Conservation (phyloP, 805 yeast genomes). For the Saccharomycodes ludwigii region DNA sequence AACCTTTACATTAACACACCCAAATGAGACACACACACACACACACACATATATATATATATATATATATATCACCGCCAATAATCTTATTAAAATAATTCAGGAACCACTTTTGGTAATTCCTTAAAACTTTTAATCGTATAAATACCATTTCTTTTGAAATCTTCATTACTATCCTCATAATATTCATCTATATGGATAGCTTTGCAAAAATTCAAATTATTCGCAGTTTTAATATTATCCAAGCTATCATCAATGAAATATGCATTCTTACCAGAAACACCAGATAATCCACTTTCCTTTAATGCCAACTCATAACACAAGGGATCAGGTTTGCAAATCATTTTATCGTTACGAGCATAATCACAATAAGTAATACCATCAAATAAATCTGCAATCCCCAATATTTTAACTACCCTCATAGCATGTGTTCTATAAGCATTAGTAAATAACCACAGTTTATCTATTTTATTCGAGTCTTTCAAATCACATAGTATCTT, state of each 20-base stretch:
- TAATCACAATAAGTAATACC: constrained; percentile 93
- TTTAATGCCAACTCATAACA: constrained; percentile 54
- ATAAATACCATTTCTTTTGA: constrained; percentile 31
- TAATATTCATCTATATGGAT: constrained; percentile 67
- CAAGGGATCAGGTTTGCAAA: constrained; percentile 80
- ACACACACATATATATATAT: constrained; percentile 2
- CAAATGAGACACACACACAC: too few relatives aligned
- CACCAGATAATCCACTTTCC: constrained; percentile 41
- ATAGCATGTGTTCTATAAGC: constrained; percentile 87
- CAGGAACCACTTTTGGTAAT: constrained; percentile 37
- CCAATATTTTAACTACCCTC: constrained; percentile 66
- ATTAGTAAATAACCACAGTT: constrained; percentile 87
- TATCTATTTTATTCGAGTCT: constrained; percentile 39
- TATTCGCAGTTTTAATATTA: constrained; percentile 63
- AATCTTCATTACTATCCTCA: constrained; percentile 27
- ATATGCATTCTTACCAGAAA: constrained; percentile 39
- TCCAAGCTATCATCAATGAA: constrained; percentile 82
- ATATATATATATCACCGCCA: too few relatives aligned
- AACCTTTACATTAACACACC: too few relatives aligned
- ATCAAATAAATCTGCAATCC: constrained; percentile 86
- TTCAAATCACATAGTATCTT: constrained; percentile 35
- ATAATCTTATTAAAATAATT: constrained; percentile 31
- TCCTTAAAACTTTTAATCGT: constrained; percentile 49
- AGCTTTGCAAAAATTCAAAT: constrained; percentile 60
- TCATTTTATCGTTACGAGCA: constrained; percentile 41